Evolutionary conservation across 108 stramenopile genomes (phyloP).

Genomic region (Skeletonema potamos): DNA sequence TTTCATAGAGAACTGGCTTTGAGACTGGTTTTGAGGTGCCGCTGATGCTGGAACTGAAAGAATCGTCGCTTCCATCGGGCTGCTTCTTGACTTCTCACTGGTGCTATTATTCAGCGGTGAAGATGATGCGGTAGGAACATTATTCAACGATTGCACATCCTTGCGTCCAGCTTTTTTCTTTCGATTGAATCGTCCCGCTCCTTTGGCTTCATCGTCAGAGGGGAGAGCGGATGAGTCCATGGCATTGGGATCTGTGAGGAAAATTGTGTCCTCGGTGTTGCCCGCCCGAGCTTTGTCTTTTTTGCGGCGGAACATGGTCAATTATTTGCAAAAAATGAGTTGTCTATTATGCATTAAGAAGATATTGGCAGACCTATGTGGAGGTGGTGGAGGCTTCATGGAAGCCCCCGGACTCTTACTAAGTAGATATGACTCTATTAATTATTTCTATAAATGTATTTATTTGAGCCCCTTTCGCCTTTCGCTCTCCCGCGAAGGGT

Average conservation of each 20-base stretch:
- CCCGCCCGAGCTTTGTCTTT: conserved; percentile 1
- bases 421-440: too few species aligned
- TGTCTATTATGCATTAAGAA: too few species aligned
- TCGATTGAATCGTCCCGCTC: neutral
- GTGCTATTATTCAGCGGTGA: neutral
- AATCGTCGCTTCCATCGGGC: neutral
- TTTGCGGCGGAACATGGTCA: neutral
- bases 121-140: neutral
- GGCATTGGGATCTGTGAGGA: neutral
- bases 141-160: neutral
- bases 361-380: too few species aligned
- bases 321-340: neutral
- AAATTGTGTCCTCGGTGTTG: neutral
- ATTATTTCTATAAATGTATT: too few species aligned
- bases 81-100: neutral
- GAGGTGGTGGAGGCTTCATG: too few species aligned
- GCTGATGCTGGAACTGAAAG: neutral
- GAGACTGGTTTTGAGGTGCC: neutral
- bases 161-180: neutral
- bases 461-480: too few species aligned
- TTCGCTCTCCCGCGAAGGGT: too few species aligned
- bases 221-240: neutral
- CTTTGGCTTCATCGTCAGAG: neutral
- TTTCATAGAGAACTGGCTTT: neutral
- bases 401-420: too few species aligned